These are phyloP conservation scores for Rubus parviflorus DNA, from an alignment of 306 rosid species.

Conservation along the genomic window DNA sequence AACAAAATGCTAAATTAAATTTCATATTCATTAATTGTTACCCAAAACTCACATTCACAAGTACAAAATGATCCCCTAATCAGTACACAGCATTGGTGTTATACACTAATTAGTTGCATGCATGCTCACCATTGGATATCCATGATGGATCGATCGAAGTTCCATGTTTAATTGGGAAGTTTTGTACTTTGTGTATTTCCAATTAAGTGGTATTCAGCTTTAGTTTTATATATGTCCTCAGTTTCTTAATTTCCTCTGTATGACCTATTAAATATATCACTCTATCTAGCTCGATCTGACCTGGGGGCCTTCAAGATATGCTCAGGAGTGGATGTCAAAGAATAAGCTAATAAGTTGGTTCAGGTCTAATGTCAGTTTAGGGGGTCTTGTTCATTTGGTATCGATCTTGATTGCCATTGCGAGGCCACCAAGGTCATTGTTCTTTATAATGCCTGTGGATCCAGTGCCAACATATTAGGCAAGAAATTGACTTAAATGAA, in stretches of 20 bases:
- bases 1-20: no score
- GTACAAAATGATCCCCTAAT: no score
- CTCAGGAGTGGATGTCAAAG: not conserved
- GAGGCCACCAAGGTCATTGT: not conserved
- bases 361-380: not conserved
- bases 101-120: no score
- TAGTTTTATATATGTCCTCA: not conserved
- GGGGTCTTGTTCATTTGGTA: not conserved
- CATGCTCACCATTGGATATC: no score
- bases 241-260: not conserved
- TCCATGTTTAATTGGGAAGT: not conserved
- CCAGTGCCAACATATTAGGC: not conserved
- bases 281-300: no score
- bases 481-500: not conserved
- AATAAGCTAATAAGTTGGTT: not conserved
- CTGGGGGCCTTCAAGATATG: not conserved
- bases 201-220: not conserved
- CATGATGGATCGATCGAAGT: no score
- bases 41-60: no score
- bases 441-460: not conserved
- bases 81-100: no score
- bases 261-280: not conserved
- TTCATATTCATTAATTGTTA: not conserved
- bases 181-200: not conserved
- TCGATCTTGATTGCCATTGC: not conserved